Percentiles rank a stretch among this genome's conserved stretches.
Evolutionary conservation across 2,329 filamentous ascomycete species (phyloP).

Genomic region (Epichloe coenophiala): DNA sequence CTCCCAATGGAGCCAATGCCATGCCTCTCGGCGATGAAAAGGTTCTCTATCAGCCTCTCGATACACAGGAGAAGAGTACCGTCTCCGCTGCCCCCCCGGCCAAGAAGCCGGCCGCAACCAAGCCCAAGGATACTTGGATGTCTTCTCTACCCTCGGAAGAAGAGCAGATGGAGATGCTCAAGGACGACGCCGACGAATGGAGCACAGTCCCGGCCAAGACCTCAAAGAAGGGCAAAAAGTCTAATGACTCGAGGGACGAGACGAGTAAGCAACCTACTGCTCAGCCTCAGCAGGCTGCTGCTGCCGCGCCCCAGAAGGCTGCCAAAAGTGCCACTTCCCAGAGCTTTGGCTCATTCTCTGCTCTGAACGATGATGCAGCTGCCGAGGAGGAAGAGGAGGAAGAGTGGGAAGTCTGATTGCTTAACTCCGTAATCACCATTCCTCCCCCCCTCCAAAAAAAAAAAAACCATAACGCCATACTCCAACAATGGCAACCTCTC

Average conservation of each 20-base stretch:
- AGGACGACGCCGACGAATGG: conserved; percentile 41
- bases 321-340: conserved; percentile 20
- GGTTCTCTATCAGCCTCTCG: conserved; percentile 35
- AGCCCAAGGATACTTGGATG: conserved; percentile 30
- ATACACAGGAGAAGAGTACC: conserved; percentile 37
- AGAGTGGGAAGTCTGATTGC: conserved; percentile 38
- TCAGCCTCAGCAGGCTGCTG: conserved; percentile 17
- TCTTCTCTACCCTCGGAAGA: conserved; percentile 45
- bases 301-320: conserved; percentile 13
- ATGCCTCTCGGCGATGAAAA: conserved; percentile 17
- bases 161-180: conserved; percentile 46
- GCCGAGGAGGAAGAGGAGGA: conserved; percentile 31
- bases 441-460: not conserved
- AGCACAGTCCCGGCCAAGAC: conserved; percentile 41
- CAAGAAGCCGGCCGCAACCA: conserved; percentile 20
- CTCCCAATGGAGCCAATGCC: conserved; percentile 19
- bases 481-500: not conserved
- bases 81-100: conserved; percentile 12
- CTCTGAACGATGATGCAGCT: conserved; percentile 27
- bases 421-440: not conserved
- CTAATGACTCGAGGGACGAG: conserved; percentile 22
- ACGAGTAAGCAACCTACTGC: conserved; percentile 15
- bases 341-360: conserved; percentile 35
- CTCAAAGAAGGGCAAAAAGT: conserved; percentile 30
- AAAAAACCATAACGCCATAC: not conserved